Percentiles rank a stretch among this genome's conserved stretches.
Evolutionary conservation across 768 basidiomycete genomes (phyloP).

Genomic region (Suillus cothurnatus): DNA sequence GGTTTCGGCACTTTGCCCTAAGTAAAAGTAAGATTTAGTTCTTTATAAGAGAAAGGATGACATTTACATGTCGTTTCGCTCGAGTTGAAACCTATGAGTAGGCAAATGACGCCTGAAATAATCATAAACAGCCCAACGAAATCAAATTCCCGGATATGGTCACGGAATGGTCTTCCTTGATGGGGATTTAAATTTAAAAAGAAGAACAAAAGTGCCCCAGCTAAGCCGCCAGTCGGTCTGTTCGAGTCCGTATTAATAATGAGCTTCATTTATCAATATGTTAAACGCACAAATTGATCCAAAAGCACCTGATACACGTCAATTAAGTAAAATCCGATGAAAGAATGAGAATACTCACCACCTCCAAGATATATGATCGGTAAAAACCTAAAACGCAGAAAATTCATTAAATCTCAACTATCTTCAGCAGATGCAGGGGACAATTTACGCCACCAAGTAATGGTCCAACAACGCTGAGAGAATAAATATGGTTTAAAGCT

Average conservation of each 20-base stretch:
- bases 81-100: conserved; percentile 42
- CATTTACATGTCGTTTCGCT: conserved; percentile 34
- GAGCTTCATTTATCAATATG: not conserved
- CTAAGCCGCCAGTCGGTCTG: conserved; percentile 40
- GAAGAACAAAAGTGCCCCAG: conserved; percentile 34
- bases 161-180: conserved; percentile 30
- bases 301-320: conserved; percentile 34
- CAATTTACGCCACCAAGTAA: conserved; percentile 40
- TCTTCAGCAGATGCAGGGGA: not conserved
- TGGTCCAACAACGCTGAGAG: conserved; percentile 43
- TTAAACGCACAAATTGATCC: conserved; percentile 34
- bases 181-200: conserved; percentile 39
- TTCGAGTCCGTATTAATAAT: conserved; percentile 1
- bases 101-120: conserved; percentile 37
- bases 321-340: not conserved
- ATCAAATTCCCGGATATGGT: conserved; percentile 40
- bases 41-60: not conserved
- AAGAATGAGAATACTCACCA: conserved; percentile 32
- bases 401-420: not conserved
- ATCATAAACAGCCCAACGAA: conserved; percentile 39
- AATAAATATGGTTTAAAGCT: not conserved
- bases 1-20: conserved; percentile 35
- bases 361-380: conserved; percentile 41
- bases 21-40: conserved; percentile 8
- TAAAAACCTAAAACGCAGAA: conserved; percentile 27